phyloP scores from a whole-genome alignment of 176 grass and related monocot genomes.

The Carex cristatella region DNA sequence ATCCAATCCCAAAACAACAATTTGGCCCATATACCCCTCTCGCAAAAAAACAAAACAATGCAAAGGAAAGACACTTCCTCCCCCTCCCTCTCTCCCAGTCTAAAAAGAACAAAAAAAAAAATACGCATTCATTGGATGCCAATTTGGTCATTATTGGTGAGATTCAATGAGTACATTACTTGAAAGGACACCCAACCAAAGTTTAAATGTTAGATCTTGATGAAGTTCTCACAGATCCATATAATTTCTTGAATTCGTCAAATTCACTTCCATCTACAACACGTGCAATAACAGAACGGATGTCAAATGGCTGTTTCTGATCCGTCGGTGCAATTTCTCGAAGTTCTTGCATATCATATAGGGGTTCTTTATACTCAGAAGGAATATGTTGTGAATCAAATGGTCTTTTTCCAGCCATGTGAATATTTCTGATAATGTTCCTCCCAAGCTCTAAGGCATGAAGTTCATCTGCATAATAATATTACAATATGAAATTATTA shows the following conservation, averaged over 20 bases:
- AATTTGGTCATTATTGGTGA: not conserved
- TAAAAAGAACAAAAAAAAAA: not conserved
- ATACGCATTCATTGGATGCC: not conserved
- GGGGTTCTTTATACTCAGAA: constrained; percentile 67
- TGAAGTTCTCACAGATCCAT: constrained; percentile 71
- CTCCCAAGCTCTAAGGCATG: constrained; percentile 75
- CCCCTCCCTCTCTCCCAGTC: not conserved
- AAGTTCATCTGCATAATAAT: constrained; percentile 69
- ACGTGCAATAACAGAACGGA: constrained; percentile 77
- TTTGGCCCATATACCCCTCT: not conserved
- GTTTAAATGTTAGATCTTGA: not conserved
- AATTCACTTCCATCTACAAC: constrained; percentile 89
- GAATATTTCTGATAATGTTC: constrained; percentile 81
- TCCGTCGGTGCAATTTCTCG: constrained; percentile 69
- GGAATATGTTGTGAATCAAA: constrained; percentile 31
- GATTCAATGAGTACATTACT: not conserved
- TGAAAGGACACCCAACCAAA: not conserved
- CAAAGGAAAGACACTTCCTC: not conserved
- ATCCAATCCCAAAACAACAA: not conserved
- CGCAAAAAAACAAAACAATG: not conserved
- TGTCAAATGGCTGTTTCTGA: constrained; percentile 77
- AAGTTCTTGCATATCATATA: constrained; percentile 85
- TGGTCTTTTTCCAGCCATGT: constrained; percentile 68
- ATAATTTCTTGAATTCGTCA: constrained; percentile 98
- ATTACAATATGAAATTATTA: not conserved